Conservation (phyloP, 352 stramenopile genomes). For the Blastocystis sp. region DNA sequence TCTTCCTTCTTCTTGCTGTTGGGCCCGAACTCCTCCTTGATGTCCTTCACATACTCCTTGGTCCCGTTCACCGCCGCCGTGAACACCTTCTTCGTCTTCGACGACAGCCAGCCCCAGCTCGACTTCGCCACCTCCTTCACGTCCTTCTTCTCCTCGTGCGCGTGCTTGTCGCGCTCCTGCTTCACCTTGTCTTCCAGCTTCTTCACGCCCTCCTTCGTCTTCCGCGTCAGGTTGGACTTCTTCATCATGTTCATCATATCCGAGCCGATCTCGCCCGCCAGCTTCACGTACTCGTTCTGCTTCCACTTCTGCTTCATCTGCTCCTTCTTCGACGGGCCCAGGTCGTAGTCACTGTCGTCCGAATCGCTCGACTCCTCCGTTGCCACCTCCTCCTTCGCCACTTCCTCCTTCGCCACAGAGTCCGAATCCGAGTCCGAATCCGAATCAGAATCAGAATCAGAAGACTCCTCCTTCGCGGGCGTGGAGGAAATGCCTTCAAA, state of each 20-base stretch:
- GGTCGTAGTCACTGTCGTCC: not conserved
- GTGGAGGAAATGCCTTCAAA: not conserved
- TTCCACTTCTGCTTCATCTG: not conserved
- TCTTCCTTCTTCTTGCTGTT: slow-evolving; percentile 1
- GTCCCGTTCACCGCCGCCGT: not conserved
- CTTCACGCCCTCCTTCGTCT: not conserved
- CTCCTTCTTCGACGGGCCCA: not conserved
- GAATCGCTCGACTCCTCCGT: not conserved
- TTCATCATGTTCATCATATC: slow-evolving; percentile 23
- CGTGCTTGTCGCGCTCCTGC: not conserved
- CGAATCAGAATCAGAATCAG: not conserved
- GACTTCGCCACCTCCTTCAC: slow-evolving; percentile 25
- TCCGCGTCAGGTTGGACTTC: not conserved
- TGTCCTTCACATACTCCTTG: slow-evolving; percentile 31
- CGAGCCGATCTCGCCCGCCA: slow-evolving; percentile 13
- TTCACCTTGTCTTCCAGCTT: slow-evolving; percentile 29
- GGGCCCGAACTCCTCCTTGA: slow-evolving; percentile 40
- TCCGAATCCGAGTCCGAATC: not conserved
- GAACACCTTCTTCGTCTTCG: slow-evolving; percentile 24
- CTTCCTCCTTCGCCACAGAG: not conserved
- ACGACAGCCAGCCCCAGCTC: slow-evolving; percentile 28
- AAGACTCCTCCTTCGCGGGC: not conserved
- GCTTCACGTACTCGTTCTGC: slow-evolving; percentile 9
- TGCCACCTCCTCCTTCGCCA: not conserved
- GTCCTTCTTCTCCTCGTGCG: not conserved